Evolutionary conservation across 2,329 filamentous ascomycete species (phyloP).

Genomic region (Diaporthe caulivora): DNA sequence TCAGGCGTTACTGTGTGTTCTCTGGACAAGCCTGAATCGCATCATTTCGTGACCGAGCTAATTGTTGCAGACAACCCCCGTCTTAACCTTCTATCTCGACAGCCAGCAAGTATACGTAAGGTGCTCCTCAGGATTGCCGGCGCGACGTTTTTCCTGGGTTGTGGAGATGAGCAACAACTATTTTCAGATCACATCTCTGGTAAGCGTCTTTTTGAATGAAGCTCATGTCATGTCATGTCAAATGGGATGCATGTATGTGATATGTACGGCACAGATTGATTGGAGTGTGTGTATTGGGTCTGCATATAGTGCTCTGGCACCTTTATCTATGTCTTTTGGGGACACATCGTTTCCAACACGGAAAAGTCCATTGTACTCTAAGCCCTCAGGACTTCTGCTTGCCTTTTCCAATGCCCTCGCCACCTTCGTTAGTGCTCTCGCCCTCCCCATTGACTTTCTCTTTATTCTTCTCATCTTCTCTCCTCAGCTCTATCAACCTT

Average conservation of each 20-base stretch:
- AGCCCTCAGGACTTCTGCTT: neutral
- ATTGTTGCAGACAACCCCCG: neutral
- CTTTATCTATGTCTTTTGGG: neutral
- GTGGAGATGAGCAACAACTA: no score
- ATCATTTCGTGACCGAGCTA: neutral
- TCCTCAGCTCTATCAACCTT: conserved; percentile 50
- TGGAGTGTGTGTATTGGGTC: neutral
- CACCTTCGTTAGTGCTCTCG: neutral
- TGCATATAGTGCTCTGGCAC: neutral
- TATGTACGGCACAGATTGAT: neutral
- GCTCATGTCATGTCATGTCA: neutral
- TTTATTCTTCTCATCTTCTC: conserved; percentile 40
- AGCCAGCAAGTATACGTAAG: no score
- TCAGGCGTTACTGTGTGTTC: neutral
- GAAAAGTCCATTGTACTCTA: neutral
- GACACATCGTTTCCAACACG: neutral
- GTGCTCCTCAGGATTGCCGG: no score
- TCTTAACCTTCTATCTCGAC: neutral
- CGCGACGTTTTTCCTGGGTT: no score
- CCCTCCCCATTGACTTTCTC: neutral
- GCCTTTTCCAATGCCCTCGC: neutral
- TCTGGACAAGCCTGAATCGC: neutral
- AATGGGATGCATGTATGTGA: neutral
- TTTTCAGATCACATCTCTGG: no score
- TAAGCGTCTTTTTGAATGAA: no score